These are phyloP conservation scores for Hebeloma cylindrosporum DNA, from an alignment of 768 basidiomycete genomes.

Conservation along the genomic window DNA sequence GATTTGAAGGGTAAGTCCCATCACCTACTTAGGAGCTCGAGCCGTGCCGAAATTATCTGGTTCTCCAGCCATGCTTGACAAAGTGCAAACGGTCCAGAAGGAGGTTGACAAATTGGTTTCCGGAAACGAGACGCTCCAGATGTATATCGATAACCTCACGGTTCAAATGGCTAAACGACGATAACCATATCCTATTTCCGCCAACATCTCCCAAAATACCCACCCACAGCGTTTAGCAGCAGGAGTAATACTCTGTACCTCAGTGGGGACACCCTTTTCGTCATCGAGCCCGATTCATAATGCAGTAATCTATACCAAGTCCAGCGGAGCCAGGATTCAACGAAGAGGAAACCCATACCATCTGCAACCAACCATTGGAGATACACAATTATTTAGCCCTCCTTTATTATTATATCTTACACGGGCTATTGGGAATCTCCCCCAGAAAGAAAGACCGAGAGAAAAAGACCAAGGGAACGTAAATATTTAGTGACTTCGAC, in stretches of 20 bases:
- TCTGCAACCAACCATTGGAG: too few relatives aligned
- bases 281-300: too few relatives aligned
- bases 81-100: conserved; percentile 67
- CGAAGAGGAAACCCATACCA: too few relatives aligned
- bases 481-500: conserved; percentile 60
- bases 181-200: conserved; percentile 26
- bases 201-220: background rate
- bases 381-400: too few relatives aligned
- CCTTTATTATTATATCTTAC: too few relatives aligned
- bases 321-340: too few relatives aligned
- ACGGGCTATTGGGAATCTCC: too few relatives aligned
- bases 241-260: too few relatives aligned
- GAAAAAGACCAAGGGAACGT: background rate
- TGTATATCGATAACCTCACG: conserved; percentile 88
- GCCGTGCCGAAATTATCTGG: background rate
- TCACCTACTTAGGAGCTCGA: background rate
- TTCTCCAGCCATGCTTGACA: conserved; percentile 57
- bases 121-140: conserved; percentile 80
- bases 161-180: conserved; percentile 83
- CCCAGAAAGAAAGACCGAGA: background rate
- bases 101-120: conserved; percentile 81
- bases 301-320: too few relatives aligned
- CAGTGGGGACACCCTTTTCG: too few relatives aligned
- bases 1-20: conserved; percentile 65
- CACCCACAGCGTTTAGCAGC: too few relatives aligned